Evolutionary conservation across 192 early-diverging fungal species (phyloP).

Genomic region (Chytriomyces confervae): DNA sequence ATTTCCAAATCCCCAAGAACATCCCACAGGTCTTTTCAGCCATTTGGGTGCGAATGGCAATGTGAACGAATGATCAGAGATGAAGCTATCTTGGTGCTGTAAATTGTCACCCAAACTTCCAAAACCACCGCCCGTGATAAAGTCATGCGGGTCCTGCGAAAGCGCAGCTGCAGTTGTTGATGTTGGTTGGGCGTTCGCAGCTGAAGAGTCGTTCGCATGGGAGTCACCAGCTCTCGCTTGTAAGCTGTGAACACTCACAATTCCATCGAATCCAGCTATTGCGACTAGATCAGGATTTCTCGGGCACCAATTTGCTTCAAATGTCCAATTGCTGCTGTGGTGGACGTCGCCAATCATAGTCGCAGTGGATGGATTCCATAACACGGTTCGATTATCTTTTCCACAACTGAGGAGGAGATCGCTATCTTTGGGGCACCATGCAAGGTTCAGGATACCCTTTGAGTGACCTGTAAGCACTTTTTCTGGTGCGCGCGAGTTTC

Average conservation of each 20-base stretch:
- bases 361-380: slow-evolving; percentile 80
- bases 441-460: slow-evolving; percentile 88
- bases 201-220: slow-evolving; percentile 13
- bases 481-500: slow-evolving; percentile 93
- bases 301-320: slow-evolving; percentile 95
- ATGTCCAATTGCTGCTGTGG: slow-evolving; percentile 88
- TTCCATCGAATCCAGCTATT: slow-evolving; percentile 93
- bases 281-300: slow-evolving; percentile 90
- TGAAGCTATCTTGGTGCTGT: slow-evolving; percentile 36
- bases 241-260: slow-evolving; percentile 83
- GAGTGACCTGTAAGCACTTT: slow-evolving; percentile 80
- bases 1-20: slow-evolving; percentile 88
- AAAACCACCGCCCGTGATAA: slow-evolving; percentile 20
- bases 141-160: slow-evolving; percentile 19
- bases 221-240: slow-evolving; percentile 43
- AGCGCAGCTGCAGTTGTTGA: slow-evolving; percentile 4
- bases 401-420: slow-evolving; percentile 91
- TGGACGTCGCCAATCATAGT: slow-evolving; percentile 91
- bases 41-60: slow-evolving; percentile 87
- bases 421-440: slow-evolving; percentile 95
- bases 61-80: slow-evolving; percentile 35
- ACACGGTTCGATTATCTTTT: slow-evolving; percentile 93
- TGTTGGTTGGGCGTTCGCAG: not conserved
- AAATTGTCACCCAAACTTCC: not conserved
- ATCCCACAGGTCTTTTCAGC: slow-evolving; percentile 87